Conservation (phyloP, 1,139 yeast genomes). For the Yamadazyma triangularis region DNA sequence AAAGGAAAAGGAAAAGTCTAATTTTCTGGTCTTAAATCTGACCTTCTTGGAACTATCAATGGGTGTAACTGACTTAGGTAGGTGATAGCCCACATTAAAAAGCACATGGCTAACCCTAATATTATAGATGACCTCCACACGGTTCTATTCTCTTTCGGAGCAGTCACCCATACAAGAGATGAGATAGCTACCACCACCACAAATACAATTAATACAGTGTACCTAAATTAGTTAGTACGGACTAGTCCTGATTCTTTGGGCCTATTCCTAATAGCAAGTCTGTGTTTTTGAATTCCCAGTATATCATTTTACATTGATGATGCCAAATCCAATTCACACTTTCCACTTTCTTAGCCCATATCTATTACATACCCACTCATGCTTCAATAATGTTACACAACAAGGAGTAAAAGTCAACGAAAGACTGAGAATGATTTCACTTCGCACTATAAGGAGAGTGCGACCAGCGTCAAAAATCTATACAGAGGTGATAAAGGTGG, state of each 20-base stretch:
- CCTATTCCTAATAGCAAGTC: no score
- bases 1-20: not conserved
- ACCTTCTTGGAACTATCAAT: constrained; percentile 73
- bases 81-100: constrained; percentile 92
- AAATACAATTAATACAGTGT: constrained; percentile 68
- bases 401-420: no score
- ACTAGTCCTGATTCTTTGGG: not conserved
- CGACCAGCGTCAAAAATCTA: no score
- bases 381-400: not conserved
- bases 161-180: constrained; percentile 58
- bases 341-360: no score
- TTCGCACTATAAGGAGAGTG: no score
- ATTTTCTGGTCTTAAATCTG: constrained; percentile 72
- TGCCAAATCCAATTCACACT: no score
- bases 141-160: constrained; percentile 56
- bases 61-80: constrained; percentile 78
- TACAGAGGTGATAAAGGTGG: not conserved
- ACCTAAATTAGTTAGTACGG: constrained; percentile 32
- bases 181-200: constrained; percentile 56
- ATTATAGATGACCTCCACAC: constrained; percentile 92
- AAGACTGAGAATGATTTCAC: no score
- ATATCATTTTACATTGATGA: no score
- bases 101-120: constrained; percentile 81
- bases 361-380: constrained; percentile 24
- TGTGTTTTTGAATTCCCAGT: no score